Conservation (phyloP, 331 rosid species). For the Prunus yedoensis region DNA sequence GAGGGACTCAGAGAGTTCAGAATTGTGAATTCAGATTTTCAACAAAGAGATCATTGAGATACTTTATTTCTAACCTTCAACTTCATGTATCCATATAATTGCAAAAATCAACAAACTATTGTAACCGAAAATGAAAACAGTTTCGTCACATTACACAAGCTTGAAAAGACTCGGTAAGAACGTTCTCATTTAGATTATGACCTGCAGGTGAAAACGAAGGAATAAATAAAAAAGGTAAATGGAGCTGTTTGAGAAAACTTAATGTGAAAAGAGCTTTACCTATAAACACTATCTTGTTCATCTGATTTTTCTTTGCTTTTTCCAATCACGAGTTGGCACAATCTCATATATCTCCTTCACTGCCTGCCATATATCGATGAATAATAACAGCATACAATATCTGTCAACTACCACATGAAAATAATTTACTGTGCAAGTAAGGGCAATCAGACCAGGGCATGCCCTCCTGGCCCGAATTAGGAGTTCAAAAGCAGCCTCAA, state of each 20-base stretch:
- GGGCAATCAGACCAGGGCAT: not conserved
- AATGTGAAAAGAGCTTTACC: conserved; percentile 41
- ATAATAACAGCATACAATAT: not conserved
- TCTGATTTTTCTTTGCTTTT: conserved; percentile 52
- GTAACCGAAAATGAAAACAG: not conserved
- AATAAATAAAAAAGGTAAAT: not conserved
- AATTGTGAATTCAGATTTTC: too few species aligned
- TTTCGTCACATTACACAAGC: conserved; percentile 28
- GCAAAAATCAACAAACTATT: not conserved
- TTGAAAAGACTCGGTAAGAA: conserved; percentile 59
- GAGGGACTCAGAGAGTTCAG: too few species aligned
- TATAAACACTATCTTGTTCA: conserved; percentile 81
- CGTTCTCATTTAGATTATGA: conserved; percentile 65
- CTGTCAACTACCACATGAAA: not conserved
- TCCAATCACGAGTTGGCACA: conserved; percentile 86
- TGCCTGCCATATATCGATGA: conserved; percentile 51
- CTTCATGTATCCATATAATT: not conserved
- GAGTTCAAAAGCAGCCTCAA: not conserved
- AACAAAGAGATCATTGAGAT: too few species aligned
- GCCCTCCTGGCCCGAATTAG: not conserved
- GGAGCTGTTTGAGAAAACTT: not conserved
- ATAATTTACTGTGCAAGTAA: not conserved
- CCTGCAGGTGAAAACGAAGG: conserved; percentile 45
- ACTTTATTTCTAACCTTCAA: too few species aligned
- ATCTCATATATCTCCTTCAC: conserved; percentile 90